Conservation (phyloP, 305 asterid genomes). For the Fraxinus sp. region DNA sequence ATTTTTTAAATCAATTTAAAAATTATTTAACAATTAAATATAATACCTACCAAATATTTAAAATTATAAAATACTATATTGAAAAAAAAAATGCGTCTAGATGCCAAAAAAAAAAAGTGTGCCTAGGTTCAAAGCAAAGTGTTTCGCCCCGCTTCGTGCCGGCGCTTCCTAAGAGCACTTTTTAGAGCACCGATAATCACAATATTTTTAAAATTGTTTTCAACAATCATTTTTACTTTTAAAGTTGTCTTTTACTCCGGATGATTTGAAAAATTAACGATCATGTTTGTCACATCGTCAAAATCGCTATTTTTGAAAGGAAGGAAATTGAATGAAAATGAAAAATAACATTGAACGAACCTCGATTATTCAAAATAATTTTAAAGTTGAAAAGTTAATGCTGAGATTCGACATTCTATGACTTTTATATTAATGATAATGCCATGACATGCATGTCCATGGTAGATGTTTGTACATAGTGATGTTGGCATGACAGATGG, state of each 20-base stretch:
- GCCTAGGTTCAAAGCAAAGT: too few relatives aligned
- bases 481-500: constrained; percentile 46
- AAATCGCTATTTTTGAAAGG: neutral
- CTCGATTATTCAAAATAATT: neutral
- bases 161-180: too few relatives aligned
- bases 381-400: neutral
- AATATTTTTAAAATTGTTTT: neutral
- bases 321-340: neutral
- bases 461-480: neutral
- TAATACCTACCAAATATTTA: too few relatives aligned
- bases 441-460: constrained; percentile 4
- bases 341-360: neutral
- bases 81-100: too few relatives aligned
- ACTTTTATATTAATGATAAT: neutral
- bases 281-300: neutral
- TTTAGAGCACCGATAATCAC: too few relatives aligned
- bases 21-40: too few relatives aligned
- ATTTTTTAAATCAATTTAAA: too few relatives aligned
- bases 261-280: too few relatives aligned
- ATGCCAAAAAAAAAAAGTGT: too few relatives aligned
- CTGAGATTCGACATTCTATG: neutral
- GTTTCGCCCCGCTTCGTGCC: too few relatives aligned
- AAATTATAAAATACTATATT: too few relatives aligned
- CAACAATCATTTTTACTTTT: neutral
- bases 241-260: neutral